These are phyloP conservation scores for Hypoxylon sp. DNA, from an alignment of 2,329 filamentous ascomycete genomes.

Conservation along the genomic window DNA sequence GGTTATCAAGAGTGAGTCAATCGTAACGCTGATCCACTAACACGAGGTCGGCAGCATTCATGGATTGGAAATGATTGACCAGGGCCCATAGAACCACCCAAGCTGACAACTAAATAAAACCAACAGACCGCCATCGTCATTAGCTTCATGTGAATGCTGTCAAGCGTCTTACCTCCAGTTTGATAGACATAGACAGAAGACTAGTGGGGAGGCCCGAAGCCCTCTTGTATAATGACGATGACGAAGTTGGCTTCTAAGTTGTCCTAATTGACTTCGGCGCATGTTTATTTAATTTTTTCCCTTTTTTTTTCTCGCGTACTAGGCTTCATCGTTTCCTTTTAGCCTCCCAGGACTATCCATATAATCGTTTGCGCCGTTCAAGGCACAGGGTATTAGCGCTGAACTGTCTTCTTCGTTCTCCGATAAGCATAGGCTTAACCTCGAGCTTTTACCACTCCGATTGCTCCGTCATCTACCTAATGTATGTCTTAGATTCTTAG, in stretches of 20 bases:
- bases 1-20: conserved; percentile 32
- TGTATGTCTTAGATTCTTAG: conserved; percentile 1
- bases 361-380: conserved; percentile 21
- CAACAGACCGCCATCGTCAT: not conserved
- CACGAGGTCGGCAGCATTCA: conserved; percentile 40
- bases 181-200: conserved; percentile 2
- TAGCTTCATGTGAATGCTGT: conserved; percentile 10
- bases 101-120: conserved; percentile 13
- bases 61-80: conserved; percentile 36
- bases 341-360: conserved; percentile 30
- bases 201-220: conserved; percentile 17
- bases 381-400: conserved; percentile 25
- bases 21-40: conserved; percentile 38
- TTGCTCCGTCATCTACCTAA: conserved; percentile 14
- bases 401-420: not conserved
- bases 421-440: conserved; percentile 8
- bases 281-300: not conserved
- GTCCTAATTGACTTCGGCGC: conserved; percentile 9
- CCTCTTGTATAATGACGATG: conserved; percentile 5
- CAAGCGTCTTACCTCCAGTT: conserved; percentile 7
- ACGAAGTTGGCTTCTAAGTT: conserved; percentile 21
- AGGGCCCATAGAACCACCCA: conserved; percentile 21
- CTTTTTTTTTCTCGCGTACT: not conserved
- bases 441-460: conserved; percentile 15
- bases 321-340: not conserved